Evolutionary conservation across 176 grass and related monocot genomes (phyloP).

Genomic region (Echinochloa phyllopogon): DNA sequence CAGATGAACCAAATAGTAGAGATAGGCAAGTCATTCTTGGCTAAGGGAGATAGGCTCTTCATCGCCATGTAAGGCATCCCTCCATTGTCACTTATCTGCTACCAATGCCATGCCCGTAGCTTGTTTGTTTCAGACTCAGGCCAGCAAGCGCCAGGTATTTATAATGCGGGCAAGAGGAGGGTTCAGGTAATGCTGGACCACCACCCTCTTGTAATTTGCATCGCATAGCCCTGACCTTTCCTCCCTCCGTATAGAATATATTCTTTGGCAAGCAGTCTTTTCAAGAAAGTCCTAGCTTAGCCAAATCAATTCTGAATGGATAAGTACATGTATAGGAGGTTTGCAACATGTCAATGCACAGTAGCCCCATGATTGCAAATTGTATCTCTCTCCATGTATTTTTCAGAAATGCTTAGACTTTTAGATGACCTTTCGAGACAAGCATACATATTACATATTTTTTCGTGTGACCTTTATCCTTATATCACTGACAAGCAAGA

Average conservation of each 20-base stretch:
- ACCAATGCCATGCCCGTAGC: conserved; percentile 17
- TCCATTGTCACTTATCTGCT: conserved; percentile 2
- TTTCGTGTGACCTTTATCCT: not conserved
- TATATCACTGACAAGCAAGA: not conserved
- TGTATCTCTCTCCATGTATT: not conserved
- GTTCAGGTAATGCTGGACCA: conserved; percentile 15
- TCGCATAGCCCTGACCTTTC: conserved; percentile 4
- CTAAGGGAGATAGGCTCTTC: conserved; percentile 50
- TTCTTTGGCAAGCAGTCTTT: conserved; percentile 26
- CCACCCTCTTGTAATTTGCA: not conserved
- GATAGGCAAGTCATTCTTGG: conserved; percentile 76
- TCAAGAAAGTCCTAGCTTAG: conserved; percentile 42
- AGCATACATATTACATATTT: not conserved
- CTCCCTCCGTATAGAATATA: conserved; percentile 44
- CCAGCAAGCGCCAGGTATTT: conserved; percentile 33
- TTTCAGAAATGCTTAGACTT: not conserved
- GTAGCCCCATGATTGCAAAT: not conserved
- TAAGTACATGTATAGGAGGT: not conserved
- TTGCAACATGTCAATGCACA: not conserved
- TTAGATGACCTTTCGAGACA: not conserved
- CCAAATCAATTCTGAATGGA: conserved; percentile 24
- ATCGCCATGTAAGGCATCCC: conserved; percentile 64
- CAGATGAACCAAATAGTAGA: conserved; percentile 38
- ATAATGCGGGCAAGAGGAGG: conserved; percentile 25
- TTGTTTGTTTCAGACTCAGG: not conserved